These are phyloP conservation scores for Camellia sinensis DNA, from an alignment of 148 eudicot species.

Conservation along the genomic window DNA sequence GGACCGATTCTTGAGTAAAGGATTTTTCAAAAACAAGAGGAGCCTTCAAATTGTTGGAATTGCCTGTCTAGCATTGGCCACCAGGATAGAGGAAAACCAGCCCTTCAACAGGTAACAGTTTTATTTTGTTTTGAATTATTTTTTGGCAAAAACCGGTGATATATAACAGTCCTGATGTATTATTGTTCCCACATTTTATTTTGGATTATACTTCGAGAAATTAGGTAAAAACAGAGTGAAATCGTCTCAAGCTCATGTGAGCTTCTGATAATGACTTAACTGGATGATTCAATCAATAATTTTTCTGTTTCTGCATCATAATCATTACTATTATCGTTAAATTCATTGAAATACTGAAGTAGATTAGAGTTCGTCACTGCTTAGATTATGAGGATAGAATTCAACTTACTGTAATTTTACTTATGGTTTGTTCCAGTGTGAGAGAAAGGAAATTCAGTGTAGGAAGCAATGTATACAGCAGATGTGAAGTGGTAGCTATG, in stretches of 20 bases:
- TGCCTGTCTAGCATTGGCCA: constrained; percentile 86
- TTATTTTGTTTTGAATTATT: background rate
- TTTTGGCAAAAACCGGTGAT: background rate
- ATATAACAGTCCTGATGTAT: background rate
- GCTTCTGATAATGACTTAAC: background rate
- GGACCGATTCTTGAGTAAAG: constrained; percentile 82
- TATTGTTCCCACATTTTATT: background rate
- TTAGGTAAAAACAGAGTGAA: background rate
- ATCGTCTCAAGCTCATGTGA: background rate
- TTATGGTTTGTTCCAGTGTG: constrained; percentile 44
- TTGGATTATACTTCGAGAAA: background rate
- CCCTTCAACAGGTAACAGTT: constrained; percentile 68
- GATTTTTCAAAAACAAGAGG: constrained; percentile 63
- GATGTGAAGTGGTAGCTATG: constrained; percentile 94
- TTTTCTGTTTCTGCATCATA: background rate
- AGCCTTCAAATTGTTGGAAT: constrained; percentile 84
- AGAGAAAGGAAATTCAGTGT: constrained; percentile 53
- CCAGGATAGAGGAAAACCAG: constrained; percentile 94
- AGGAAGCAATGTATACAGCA: constrained; percentile 53
- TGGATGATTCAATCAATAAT: background rate
- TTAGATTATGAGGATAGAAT: background rate
- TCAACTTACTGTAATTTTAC: constrained; percentile 1
- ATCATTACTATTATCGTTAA: background rate
- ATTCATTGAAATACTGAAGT: background rate
- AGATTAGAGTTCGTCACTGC: background rate